phyloP scores from a whole-genome alignment of 495 filamentous ascomycete species.

The Neurospora tetraspora region DNA sequence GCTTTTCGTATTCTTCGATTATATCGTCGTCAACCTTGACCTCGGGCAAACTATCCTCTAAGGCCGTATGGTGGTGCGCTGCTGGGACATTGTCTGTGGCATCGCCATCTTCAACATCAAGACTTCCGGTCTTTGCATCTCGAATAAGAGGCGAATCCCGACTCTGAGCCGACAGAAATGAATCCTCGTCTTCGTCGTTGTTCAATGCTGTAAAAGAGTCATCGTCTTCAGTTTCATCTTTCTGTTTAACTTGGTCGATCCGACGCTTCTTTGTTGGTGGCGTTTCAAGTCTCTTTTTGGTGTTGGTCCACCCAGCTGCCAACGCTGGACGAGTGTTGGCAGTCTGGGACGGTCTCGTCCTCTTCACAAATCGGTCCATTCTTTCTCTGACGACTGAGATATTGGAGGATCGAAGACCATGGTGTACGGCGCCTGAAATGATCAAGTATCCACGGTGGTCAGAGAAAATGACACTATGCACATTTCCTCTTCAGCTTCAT shows the following conservation, averaged over 20 bases:
- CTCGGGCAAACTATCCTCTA: slow-evolving; percentile 66
- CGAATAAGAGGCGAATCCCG: background rate
- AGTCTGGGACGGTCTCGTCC: slow-evolving; percentile 4
- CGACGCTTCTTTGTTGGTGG: slow-evolving; percentile 28
- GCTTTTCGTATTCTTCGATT: slow-evolving; percentile 69
- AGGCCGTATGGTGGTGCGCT: slow-evolving; percentile 43
- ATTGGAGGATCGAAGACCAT: background rate
- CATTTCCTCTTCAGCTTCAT: background rate
- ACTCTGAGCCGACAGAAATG: background rate
- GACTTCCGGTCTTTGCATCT: background rate
- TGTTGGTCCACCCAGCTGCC: background rate
- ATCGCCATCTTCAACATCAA: slow-evolving; percentile 16
- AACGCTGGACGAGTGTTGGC: background rate
- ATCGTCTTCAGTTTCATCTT: slow-evolving; percentile 12
- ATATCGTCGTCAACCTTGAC: slow-evolving; percentile 58
- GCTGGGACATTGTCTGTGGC: slow-evolving; percentile 18
- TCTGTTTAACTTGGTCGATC: slow-evolving; percentile 18
- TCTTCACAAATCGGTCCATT: slow-evolving; percentile 25
- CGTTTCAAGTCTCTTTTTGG: slow-evolving; percentile 6
- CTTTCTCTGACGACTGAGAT: background rate
- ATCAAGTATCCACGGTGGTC: background rate
- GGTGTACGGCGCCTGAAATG: background rate
- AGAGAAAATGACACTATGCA: background rate
- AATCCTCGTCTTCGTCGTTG: slow-evolving; percentile 1
- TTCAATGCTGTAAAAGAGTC: background rate